These are phyloP conservation scores for Trichoderma koningii DNA, from an alignment of 2,329 filamentous ascomycete species.

Conservation along the genomic window DNA sequence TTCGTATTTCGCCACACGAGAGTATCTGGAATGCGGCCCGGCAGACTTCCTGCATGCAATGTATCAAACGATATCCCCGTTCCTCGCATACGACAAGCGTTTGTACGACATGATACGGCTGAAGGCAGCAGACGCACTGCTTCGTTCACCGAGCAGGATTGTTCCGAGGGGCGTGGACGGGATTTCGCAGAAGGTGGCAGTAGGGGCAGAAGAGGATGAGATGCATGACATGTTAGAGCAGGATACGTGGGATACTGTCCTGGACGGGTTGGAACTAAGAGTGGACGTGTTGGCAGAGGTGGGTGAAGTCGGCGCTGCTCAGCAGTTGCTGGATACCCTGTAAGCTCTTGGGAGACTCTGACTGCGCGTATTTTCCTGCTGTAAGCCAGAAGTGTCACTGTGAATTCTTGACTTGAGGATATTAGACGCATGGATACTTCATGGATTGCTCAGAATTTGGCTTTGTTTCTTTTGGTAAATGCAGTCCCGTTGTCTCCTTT, in stretches of 20 bases:
- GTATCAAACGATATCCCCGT: constrained; percentile 21
- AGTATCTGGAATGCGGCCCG: constrained; percentile 19
- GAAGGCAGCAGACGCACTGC: constrained; percentile 21
- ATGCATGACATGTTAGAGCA: not conserved
- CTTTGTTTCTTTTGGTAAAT: too few species aligned
- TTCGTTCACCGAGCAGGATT: constrained; percentile 13
- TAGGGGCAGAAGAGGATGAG: not conserved
- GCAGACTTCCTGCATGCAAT: constrained; percentile 20
- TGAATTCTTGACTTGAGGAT: too few species aligned
- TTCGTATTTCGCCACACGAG: not conserved
- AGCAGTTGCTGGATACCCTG: not conserved
- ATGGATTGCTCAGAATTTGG: too few species aligned
- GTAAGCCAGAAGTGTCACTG: too few species aligned
- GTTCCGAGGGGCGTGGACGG: constrained; percentile 11
- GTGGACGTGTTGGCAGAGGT: not conserved
- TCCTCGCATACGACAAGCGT: constrained; percentile 21
- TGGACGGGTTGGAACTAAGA: not conserved
- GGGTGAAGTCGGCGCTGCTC: not conserved
- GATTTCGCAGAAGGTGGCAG: not conserved
- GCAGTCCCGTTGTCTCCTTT: too few species aligned
- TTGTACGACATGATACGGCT: constrained; percentile 20
- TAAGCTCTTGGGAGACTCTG: not conserved
- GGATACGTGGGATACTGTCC: not conserved
- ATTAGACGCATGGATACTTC: too few species aligned
- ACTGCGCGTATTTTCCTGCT: too few species aligned